phyloP scores from a whole-genome alignment of 331 rosid genomes.

The Acacia concinna region DNA sequence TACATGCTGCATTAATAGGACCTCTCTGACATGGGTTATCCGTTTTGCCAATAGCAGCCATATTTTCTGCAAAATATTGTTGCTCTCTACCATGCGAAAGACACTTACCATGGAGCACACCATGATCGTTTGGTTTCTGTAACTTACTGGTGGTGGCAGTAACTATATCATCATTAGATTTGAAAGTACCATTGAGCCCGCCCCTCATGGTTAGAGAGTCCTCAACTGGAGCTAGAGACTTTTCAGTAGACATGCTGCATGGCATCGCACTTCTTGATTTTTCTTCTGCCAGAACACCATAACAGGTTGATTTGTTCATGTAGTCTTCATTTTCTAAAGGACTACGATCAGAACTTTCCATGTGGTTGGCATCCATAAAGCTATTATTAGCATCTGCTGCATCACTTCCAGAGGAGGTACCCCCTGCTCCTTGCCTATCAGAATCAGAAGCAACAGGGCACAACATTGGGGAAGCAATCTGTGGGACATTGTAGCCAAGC shows the following conservation, averaged over 20 bases:
- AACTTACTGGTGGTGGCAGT: constrained; percentile 24
- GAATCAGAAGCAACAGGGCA: constrained; percentile 42
- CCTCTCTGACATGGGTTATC: constrained; percentile 53
- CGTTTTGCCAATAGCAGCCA: constrained; percentile 39
- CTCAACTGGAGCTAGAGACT: constrained; percentile 38
- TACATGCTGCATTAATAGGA: constrained; percentile 66
- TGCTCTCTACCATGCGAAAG: constrained; percentile 39
- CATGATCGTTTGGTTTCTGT: constrained; percentile 42
- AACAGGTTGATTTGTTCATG: constrained; percentile 36
- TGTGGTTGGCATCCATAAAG: constrained; percentile 36
- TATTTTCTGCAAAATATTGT: constrained; percentile 30
- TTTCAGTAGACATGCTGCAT: constrained; percentile 38
- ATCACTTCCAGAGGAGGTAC: constrained; percentile 56
- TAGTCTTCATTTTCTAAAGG: constrained; percentile 38
- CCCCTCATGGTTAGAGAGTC: constrained; percentile 39
- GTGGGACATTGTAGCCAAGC: constrained; percentile 80
- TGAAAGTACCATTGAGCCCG: constrained; percentile 37
- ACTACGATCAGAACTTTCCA: constrained; percentile 42
- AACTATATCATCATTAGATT: constrained; percentile 36
- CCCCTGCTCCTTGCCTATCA: constrained; percentile 50
- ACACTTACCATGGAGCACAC: constrained; percentile 26
- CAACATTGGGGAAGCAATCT: constrained; percentile 52
- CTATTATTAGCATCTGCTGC: constrained; percentile 45
- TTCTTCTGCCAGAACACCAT: constrained; percentile 42
- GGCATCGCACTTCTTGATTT: constrained; percentile 36